These are phyloP conservation scores for Waltiozyma sp. DNA, from an alignment of 1,139 yeast genomes.

Conservation along the genomic window DNA sequence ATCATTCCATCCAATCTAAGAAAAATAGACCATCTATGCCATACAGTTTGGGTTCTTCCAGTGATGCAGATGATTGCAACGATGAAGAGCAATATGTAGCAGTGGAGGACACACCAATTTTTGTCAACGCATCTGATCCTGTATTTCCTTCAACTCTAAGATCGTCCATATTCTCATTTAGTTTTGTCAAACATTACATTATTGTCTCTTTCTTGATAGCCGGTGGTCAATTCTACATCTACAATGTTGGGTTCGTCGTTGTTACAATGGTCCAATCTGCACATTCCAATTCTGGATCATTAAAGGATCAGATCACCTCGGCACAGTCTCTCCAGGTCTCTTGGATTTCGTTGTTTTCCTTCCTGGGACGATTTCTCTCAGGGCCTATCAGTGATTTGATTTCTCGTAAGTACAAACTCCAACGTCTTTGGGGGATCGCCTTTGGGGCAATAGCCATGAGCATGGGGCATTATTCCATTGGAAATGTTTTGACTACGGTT, in stretches of 20 bases:
- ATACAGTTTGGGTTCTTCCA: no score
- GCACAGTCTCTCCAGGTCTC: conserved; percentile 52
- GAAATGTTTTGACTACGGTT: not conserved
- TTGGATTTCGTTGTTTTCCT: conserved; percentile 41
- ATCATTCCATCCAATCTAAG: not conserved
- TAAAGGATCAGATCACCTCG: conserved; percentile 25
- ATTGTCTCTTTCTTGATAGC: conserved; percentile 53
- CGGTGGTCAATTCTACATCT: conserved; percentile 52
- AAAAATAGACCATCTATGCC: no score
- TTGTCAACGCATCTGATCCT: conserved; percentile 17
- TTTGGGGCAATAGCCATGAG: conserved; percentile 42
- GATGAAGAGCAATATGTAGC: conserved; percentile 12
- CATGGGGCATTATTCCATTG: conserved; percentile 23
- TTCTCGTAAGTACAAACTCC: conserved; percentile 38
- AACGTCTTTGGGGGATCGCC: conserved; percentile 59
- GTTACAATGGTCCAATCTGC: conserved; percentile 56
- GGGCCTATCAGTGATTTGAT: conserved; percentile 46
- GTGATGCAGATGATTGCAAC: not conserved
- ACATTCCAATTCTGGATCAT: not conserved
- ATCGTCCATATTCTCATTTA: conserved; percentile 12
- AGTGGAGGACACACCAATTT: conserved; percentile 19
- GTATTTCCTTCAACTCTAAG: conserved; percentile 17
- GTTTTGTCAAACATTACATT: conserved; percentile 37
- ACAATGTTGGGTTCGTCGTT: conserved; percentile 52
- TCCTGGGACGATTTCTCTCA: conserved; percentile 39